Conservation (phyloP, 768 basidiomycete genomes). For the Xerocomus spinulosus region DNA sequence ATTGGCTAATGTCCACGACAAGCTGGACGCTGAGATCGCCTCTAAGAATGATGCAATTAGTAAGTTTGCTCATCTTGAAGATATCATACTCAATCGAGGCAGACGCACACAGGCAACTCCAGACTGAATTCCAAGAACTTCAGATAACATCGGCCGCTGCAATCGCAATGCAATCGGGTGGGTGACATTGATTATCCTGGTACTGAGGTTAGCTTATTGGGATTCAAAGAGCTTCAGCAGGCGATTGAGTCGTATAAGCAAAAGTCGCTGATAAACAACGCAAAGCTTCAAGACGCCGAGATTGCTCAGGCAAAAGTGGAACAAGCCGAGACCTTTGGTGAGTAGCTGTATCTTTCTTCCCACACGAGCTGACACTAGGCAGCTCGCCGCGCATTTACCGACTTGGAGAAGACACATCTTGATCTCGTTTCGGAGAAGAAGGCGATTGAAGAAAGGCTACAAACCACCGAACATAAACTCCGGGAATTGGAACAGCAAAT, state of each 20-base stretch:
- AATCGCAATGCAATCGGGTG: slow-evolving; percentile 56
- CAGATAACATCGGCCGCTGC: slow-evolving; percentile 57
- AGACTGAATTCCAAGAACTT: slow-evolving; percentile 57
- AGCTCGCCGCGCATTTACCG: slow-evolving; percentile 61
- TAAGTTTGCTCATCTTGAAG: slow-evolving; percentile 26
- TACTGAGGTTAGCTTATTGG: neutral
- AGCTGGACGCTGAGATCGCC: slow-evolving; percentile 46
- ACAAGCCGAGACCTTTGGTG: slow-evolving; percentile 61
- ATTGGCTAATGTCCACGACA: slow-evolving; percentile 48
- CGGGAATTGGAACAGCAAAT: slow-evolving; percentile 59
- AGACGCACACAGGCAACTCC: slow-evolving; percentile 59
- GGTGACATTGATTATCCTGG: slow-evolving; percentile 3
- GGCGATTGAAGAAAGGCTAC: slow-evolving; percentile 44
- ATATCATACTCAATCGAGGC: neutral
- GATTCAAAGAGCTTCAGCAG: slow-evolving; percentile 51
- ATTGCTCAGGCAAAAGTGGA: slow-evolving; percentile 62
- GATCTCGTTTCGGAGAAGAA: slow-evolving; percentile 51
- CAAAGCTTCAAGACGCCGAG: slow-evolving; percentile 63
- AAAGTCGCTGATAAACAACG: slow-evolving; percentile 55
- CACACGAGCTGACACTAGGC: slow-evolving; percentile 9
- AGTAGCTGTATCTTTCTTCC: neutral
- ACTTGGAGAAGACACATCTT: slow-evolving; percentile 55
- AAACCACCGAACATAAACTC: slow-evolving; percentile 47
- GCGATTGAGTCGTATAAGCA: slow-evolving; percentile 62
- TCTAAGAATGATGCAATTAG: slow-evolving; percentile 58